Conservation (phyloP, 306 rosid species). For the Acacia melanoxylon region DNA sequence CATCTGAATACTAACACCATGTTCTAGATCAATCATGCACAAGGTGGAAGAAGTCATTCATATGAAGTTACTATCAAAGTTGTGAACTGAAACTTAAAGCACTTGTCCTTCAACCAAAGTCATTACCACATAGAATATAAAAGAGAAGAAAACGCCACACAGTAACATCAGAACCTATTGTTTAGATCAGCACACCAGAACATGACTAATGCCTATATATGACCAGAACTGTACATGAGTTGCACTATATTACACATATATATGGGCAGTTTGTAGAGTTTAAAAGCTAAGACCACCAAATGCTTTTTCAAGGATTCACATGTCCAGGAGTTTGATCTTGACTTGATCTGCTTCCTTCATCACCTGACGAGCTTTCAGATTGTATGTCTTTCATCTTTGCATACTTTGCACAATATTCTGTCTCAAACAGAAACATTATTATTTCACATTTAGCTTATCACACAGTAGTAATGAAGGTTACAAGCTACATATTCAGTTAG, state of each 20-base stretch:
- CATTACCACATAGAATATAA: not conserved
- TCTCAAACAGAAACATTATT: slow-evolving; percentile 20
- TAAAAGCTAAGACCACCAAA: not conserved
- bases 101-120: not conserved
- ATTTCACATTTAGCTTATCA: slow-evolving; percentile 19
- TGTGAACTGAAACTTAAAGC: not conserved
- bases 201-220: no score
- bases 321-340: slow-evolving; percentile 53
- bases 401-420: slow-evolving; percentile 63
- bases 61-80: not conserved
- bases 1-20: no score
- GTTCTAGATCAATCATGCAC: no score
- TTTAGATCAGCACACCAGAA: not conserved
- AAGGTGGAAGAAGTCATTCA: no score
- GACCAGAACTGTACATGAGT: not conserved
- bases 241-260: not conserved
- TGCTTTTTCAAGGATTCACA: not conserved
- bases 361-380: slow-evolving; percentile 36
- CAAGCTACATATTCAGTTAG: not conserved
- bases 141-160: not conserved
- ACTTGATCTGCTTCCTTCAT: slow-evolving; percentile 66
- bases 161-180: not conserved
- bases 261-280: not conserved
- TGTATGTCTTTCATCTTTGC: no score
- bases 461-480: not conserved